These are phyloP conservation scores for Arxiozyma telluris DNA, from an alignment of 1,139 yeast species.

Conservation along the genomic window DNA sequence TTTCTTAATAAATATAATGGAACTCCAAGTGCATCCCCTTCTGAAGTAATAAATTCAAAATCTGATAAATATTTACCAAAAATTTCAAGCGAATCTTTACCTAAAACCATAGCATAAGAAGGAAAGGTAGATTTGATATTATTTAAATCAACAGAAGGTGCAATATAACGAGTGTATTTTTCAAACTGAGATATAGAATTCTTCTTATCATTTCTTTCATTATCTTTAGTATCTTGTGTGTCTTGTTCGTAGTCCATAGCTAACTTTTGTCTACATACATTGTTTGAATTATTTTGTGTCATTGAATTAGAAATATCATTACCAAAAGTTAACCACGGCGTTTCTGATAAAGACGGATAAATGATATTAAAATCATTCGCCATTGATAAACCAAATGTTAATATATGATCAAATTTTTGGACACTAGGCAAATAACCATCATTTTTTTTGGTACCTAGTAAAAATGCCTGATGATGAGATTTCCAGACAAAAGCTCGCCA, in stretches of 20 bases:
- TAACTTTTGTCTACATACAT: constrained; percentile 1
- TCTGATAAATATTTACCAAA: constrained; percentile 57
- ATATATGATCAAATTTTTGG: constrained; percentile 48
- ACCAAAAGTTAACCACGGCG: not conserved
- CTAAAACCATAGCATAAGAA: constrained; percentile 66
- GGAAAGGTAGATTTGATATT: constrained; percentile 63
- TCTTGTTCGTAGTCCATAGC: constrained; percentile 3
- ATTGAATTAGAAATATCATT: not conserved
- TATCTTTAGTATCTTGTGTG: not conserved
- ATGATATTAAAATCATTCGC: constrained; percentile 3
- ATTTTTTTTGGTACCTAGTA: constrained; percentile 42
- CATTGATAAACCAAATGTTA: constrained; percentile 51
- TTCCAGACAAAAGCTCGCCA: constrained; percentile 69
- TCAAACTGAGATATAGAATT: constrained; percentile 38
- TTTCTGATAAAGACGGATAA: not conserved
- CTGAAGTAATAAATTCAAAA: constrained; percentile 58
- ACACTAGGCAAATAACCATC: constrained; percentile 45
- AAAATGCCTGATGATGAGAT: constrained; percentile 60
- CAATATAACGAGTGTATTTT: constrained; percentile 67
- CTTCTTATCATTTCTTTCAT: not conserved
- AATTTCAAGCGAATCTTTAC: constrained; percentile 62
- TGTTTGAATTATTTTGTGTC: constrained; percentile 2
- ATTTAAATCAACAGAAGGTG: constrained; percentile 58
- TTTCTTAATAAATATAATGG: constrained; percentile 52
- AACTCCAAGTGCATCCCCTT: constrained; percentile 60